These are phyloP conservation scores for Mycena chlorophos DNA, from an alignment of 768 basidiomycete species.

Conservation along the genomic window DNA sequence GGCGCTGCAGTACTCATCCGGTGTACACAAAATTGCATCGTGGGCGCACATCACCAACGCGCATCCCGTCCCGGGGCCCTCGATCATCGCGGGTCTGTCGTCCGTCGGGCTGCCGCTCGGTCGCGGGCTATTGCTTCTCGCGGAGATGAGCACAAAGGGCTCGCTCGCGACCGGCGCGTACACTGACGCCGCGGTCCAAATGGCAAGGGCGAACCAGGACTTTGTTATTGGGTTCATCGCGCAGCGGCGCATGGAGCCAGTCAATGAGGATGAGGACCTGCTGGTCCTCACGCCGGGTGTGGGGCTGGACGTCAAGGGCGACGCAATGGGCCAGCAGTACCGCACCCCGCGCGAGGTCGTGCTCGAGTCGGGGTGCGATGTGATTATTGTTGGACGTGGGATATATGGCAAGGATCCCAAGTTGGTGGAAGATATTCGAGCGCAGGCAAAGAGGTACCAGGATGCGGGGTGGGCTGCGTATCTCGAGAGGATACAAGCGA, in stretches of 20 bases:
- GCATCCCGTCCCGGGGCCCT: constrained; percentile 94
- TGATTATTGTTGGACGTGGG: constrained; percentile 96
- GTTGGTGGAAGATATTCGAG: constrained; percentile 46
- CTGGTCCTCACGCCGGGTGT: constrained; percentile 92
- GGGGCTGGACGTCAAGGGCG: constrained; percentile 74
- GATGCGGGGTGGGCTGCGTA: constrained; percentile 92
- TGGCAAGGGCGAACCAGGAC: constrained; percentile 78
- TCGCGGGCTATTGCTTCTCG: constrained; percentile 85
- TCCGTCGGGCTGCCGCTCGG: constrained; percentile 83
- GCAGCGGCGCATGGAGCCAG: constrained; percentile 76
- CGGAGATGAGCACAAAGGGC: constrained; percentile 94
- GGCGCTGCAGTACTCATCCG: constrained; percentile 88
- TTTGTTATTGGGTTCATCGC: constrained; percentile 99
- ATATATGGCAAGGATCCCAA: constrained; percentile 71
- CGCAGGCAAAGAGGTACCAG: constrained; percentile 82
- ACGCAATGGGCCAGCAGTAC: constrained; percentile 94
- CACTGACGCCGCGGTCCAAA: constrained; percentile 79
- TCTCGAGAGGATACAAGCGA: constrained; percentile 47
- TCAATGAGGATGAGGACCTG: constrained; percentile 71
- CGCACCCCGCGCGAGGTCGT: constrained; percentile 86
- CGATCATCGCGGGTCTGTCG: constrained; percentile 86
- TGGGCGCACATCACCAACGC: constrained; percentile 99
- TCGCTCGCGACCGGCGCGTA: constrained; percentile 82
- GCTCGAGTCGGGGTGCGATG: constrained; percentile 79
- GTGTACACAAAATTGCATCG: constrained; percentile 87